Evolutionary conservation across 306 rosid genomes (phyloP).

Genomic region (Sesbania bispinosa): DNA sequence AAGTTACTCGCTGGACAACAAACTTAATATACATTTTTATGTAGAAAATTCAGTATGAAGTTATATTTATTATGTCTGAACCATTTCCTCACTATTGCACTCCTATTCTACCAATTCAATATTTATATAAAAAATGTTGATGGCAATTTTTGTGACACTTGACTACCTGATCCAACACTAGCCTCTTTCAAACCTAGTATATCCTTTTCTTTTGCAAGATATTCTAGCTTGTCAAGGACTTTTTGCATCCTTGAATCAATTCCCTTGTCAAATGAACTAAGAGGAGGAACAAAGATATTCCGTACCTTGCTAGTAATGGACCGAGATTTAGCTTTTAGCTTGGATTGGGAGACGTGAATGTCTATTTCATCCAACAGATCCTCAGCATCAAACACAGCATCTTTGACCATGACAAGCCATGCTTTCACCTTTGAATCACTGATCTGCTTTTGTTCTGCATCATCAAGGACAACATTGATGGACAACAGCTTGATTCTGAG

Average conservation of each 20-base stretch:
- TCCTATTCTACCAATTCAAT: too few species aligned
- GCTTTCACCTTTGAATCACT: neutral
- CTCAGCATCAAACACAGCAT: neutral
- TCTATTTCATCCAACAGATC: conserved; percentile 18
- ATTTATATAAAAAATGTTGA: too few species aligned
- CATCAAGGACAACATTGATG: conserved; percentile 17
- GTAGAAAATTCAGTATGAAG: too few species aligned
- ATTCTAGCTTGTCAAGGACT: conserved; percentile 6
- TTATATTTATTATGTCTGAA: too few species aligned
- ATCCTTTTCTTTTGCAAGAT: conserved; percentile 2
- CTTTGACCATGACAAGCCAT: conserved; percentile 23
- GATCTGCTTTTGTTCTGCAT: conserved; percentile 22
- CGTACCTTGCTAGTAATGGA: neutral
- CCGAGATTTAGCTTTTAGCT: neutral
- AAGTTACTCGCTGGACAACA: too few species aligned
- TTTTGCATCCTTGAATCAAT: conserved; percentile 15
- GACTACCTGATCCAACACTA: neutral
- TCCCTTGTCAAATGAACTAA: neutral
- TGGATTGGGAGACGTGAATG: neutral
- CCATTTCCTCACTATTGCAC: too few species aligned
- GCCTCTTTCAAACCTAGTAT: conserved; percentile 4
- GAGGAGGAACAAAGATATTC: neutral
- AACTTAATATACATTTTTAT: too few species aligned
- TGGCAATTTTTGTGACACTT: neutral
- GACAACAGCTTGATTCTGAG: neutral